A percentile compares a stretch with the other conserved stretches of the same genome.
phyloP scores from a whole-genome alignment of 2,329 filamentous ascomycete genomes.

The Cytospora paraplurivora region DNA sequence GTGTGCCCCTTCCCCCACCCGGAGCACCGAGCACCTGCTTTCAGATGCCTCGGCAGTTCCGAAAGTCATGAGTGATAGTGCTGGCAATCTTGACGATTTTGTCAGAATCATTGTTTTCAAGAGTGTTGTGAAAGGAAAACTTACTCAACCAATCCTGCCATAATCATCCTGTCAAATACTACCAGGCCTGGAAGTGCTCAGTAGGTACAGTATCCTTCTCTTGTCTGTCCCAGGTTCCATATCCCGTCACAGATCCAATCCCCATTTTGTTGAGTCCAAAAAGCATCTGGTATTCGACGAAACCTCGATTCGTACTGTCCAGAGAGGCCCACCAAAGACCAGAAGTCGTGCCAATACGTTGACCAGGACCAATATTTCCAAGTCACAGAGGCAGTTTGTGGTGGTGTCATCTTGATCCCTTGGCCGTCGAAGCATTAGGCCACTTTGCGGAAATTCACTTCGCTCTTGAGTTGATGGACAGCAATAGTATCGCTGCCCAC shows the following conservation, averaged over 20 bases:
- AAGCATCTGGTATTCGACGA: constrained; percentile 32
- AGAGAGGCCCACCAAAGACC: constrained; percentile 30
- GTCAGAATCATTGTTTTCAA: neutral
- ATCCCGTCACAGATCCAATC: constrained; percentile 35
- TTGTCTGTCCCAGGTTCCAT: constrained; percentile 34
- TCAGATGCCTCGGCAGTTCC: neutral
- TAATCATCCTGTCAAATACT: neutral
- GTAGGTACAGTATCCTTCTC: constrained; percentile 2
- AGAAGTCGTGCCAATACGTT: constrained; percentile 32
- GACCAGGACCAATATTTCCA: neutral
- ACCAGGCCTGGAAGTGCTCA: neutral
- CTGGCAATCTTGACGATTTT: neutral
- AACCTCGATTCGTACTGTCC: constrained; percentile 31
- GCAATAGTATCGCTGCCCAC: constrained; percentile 32
- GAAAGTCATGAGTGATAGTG: neutral
- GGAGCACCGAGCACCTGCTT: too few relatives aligned
- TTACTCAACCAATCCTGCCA: neutral
- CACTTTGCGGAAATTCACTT: constrained; percentile 35
- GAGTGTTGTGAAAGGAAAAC: neutral
- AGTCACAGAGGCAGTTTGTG: constrained; percentile 19
- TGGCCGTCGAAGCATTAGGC: constrained; percentile 36
- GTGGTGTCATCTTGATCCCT: constrained; percentile 33
- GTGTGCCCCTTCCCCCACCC: too few relatives aligned
- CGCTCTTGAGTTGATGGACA: constrained; percentile 36
- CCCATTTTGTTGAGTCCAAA: constrained; percentile 30